These are phyloP conservation scores for Gaillardinia entomophila DNA, from an alignment of 805 yeast species.

Conservation along the genomic window DNA sequence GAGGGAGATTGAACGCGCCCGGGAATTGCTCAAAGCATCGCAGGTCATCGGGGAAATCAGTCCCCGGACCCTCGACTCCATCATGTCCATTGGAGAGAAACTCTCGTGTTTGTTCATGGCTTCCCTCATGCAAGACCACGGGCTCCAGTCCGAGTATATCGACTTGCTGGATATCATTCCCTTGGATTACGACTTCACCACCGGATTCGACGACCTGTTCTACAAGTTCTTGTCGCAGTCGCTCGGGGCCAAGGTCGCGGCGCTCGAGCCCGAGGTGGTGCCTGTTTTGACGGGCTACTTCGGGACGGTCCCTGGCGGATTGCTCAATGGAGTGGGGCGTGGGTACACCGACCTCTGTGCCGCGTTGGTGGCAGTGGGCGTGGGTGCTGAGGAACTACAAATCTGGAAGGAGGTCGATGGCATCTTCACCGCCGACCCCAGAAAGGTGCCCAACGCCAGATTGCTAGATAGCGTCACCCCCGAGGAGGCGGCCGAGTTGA, in stretches of 20 bases:
- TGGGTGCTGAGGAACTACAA: slow-evolving; percentile 88
- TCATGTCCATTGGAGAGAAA: slow-evolving; percentile 93
- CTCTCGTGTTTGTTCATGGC: slow-evolving; percentile 87
- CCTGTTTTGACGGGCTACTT: slow-evolving; percentile 97
- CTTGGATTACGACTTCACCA: slow-evolving; percentile 46
- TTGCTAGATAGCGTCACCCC: slow-evolving; percentile 87
- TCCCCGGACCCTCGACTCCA: slow-evolving; percentile 78
- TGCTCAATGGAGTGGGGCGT: slow-evolving; percentile 88
- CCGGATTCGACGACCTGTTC: slow-evolving; percentile 63
- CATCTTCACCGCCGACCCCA: slow-evolving; percentile 96
- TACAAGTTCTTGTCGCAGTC: slow-evolving; percentile 50
- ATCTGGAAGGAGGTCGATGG: slow-evolving; percentile 99
- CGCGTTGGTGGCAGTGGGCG: slow-evolving; percentile 90
- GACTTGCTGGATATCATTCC: slow-evolving; percentile 76
- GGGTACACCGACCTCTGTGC: slow-evolving; percentile 98
- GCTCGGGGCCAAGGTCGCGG: slow-evolving; percentile 45
- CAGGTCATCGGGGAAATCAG: slow-evolving; percentile 88
- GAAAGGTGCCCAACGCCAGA: slow-evolving; percentile 89
- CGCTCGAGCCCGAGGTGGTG: slow-evolving; percentile 41
- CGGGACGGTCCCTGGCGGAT: slow-evolving; percentile 94
- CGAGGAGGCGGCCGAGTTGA: slow-evolving; percentile 96
- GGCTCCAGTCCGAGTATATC: slow-evolving; percentile 70
- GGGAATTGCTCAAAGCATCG: slow-evolving; percentile 76
- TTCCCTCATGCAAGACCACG: slow-evolving; percentile 75
- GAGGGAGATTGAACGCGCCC: slow-evolving; percentile 61